Base-by-base conservation (phyloP, 106 monocot genomes). In the Phalaenopsis aphrodite region DNA sequence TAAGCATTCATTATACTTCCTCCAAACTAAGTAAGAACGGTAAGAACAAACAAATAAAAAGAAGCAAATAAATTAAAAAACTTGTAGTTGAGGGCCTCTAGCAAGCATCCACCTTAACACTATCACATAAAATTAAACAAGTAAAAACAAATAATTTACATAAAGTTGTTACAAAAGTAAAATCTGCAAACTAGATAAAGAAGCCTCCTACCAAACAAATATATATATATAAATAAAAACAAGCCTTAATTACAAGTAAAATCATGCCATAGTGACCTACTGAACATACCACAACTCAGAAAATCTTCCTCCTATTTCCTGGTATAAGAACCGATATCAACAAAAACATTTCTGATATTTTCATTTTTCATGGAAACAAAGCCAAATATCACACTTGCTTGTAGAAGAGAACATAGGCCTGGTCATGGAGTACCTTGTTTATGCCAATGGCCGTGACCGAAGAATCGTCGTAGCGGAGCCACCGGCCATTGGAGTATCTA, bases 341-440 rank as follows among this genome's bases (percentile, higher is more conserved):
- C 38, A 38, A 4, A 71, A 12, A 71, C 36, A 41, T 10, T 9
- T 3, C 38, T 14, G 14, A 65, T 65, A 65, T 6, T 23, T 65
- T 23, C 52, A 52, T 12, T 19, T 45, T 43, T 14, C 41, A 45
- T 24, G 42, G 74, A 8, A 74, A 72, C 19, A 74, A 18, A n/a
- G 43, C 69, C 18, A 45, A 74, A 74, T 23, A 76, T 83, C 46
- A 83, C 15, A 78, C 42, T 73, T 83, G 83, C 69, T 78, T 78
- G 78, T 83, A 83, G 78, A 83, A 83, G 57, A 83, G 83, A 73
- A 83, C 43, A 71, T 83, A 83, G 19, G 83, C 83, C 14, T 83
- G 78, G 36, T 79, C 79, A 79, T 79, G 79, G 11, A 79, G 58
- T 9, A 79, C 83, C 41, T 74, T 78, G 83, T 68, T 78, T 8